These are phyloP conservation scores for Hypoxylon sp. DNA, from an alignment of 2,329 filamentous ascomycete genomes.

Conservation along the genomic window DNA sequence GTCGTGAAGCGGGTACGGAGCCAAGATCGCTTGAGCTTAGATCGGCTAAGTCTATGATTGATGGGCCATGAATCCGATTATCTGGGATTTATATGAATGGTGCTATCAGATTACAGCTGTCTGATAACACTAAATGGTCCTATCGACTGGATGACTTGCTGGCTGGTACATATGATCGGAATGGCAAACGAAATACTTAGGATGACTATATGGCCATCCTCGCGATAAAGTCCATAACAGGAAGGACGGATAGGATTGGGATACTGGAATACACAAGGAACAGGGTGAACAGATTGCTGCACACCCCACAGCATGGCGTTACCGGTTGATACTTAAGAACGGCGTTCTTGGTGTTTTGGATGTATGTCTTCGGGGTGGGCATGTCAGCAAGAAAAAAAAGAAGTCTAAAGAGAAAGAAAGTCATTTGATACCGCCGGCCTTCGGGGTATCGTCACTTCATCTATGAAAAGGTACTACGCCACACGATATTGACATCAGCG, in stretches of 20 bases:
- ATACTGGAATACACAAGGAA: constrained; percentile 19
- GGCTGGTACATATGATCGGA: constrained; percentile 4
- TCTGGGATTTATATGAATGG: neutral
- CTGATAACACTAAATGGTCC: neutral
- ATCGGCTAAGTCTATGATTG: constrained; percentile 79
- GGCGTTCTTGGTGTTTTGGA: constrained; percentile 27
- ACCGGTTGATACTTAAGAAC: constrained; percentile 26
- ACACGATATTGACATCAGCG: constrained; percentile 6
- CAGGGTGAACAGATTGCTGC: constrained; percentile 17
- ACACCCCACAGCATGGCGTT: constrained; percentile 36
- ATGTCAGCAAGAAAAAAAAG: constrained; percentile 17
- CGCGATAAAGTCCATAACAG: neutral
- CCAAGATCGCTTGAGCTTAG: constrained; percentile 80
- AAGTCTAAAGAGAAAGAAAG: constrained; percentile 15
- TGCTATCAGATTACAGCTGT: neutral
- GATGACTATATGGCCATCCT: neutral
- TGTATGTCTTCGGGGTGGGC: constrained; percentile 2
- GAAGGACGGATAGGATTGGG: constrained; percentile 16
- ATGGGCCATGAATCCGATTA: neutral
- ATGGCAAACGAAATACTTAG: constrained; percentile 12
- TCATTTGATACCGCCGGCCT: constrained; percentile 7
- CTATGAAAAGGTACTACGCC: constrained; percentile 15
- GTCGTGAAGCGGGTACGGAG: constrained; percentile 81
- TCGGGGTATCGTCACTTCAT: constrained; percentile 27
- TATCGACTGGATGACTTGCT: neutral